Evolutionary conservation across 129 eudicot genomes (phyloP).

Genomic region (Solidago caesia): DNA sequence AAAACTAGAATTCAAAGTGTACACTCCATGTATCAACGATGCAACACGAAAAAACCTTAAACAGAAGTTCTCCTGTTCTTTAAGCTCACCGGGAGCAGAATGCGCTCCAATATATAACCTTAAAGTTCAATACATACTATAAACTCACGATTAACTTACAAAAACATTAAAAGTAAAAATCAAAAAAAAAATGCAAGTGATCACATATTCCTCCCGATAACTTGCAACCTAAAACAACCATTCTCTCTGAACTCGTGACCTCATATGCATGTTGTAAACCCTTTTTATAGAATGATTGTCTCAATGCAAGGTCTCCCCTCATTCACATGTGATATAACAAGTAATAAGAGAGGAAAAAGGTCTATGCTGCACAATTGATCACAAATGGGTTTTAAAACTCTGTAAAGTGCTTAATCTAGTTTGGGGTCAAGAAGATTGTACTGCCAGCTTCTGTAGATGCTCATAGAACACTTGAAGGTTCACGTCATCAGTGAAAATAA

Average conservation of each 20-base stretch:
- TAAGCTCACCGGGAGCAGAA: conserved; percentile 27
- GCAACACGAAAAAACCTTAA: neutral
- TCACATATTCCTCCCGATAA: conserved; percentile 6
- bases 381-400: conserved; percentile 5
- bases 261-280: conserved; percentile 1
- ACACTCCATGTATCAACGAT: conserved; percentile 6
- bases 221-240: conserved; percentile 26
- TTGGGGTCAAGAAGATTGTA: conserved; percentile 29
- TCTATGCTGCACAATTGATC: conserved; percentile 16
- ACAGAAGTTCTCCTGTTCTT: neutral
- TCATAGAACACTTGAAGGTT: conserved; percentile 34
- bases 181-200: conserved; percentile 6
- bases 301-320: neutral
- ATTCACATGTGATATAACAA: neutral
- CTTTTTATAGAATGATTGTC: conserved; percentile 6
- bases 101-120: conserved; percentile 29
- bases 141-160: conserved; percentile 30
- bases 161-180: neutral
- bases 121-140: conserved; percentile 24
- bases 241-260: neutral
- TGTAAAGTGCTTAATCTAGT: neutral
- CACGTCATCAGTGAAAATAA: conserved; percentile 32
- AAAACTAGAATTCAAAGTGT: conserved; percentile 4
- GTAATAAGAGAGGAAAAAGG: neutral
- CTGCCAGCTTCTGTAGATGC: conserved; percentile 33